Conservation (phyloP, 352 stramenopile species). For the Pythium chondricola region DNA sequence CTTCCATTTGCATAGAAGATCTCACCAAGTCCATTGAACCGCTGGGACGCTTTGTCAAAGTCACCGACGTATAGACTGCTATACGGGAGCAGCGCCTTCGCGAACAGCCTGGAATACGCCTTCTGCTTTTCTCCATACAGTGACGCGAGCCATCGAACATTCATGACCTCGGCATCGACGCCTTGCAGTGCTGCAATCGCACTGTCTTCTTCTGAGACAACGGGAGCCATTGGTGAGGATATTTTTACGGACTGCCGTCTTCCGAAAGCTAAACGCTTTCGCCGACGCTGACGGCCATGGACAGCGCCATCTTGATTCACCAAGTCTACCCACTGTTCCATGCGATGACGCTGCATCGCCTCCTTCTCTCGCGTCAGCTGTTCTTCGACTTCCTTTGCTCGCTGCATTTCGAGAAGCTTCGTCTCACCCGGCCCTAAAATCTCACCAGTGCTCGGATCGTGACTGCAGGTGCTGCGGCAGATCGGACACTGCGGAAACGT, state of each 20-base stretch:
- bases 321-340: constrained; percentile 50
- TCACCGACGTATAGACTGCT: constrained; percentile 75
- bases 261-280: constrained; percentile 34
- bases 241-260: not conserved
- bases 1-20: constrained; percentile 80
- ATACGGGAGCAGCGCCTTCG: constrained; percentile 55
- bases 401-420: constrained; percentile 34
- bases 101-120: constrained; percentile 30
- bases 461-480: constrained; percentile 54
- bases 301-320: constrained; percentile 25
- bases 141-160: constrained; percentile 43
- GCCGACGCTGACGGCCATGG: constrained; percentile 17
- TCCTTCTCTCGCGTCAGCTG: constrained; percentile 38
- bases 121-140: constrained; percentile 19
- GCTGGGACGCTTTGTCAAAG: constrained; percentile 34
- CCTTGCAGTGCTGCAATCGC: constrained; percentile 6
- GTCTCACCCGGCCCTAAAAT: constrained; percentile 58
- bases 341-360: constrained; percentile 56
- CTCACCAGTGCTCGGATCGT: constrained; percentile 44
- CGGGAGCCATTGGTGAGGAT: not conserved
- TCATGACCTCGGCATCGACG: constrained; percentile 9
- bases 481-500: constrained; percentile 63
- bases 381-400: constrained; percentile 38
- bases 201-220: constrained; percentile 6
- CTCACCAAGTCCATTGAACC: constrained; percentile 78